A percentile compares a stretch with the other conserved stretches of the same genome.
phyloP scores from a whole-genome alignment of 352 stramenopile species.

The Peronospora destructor region DNA sequence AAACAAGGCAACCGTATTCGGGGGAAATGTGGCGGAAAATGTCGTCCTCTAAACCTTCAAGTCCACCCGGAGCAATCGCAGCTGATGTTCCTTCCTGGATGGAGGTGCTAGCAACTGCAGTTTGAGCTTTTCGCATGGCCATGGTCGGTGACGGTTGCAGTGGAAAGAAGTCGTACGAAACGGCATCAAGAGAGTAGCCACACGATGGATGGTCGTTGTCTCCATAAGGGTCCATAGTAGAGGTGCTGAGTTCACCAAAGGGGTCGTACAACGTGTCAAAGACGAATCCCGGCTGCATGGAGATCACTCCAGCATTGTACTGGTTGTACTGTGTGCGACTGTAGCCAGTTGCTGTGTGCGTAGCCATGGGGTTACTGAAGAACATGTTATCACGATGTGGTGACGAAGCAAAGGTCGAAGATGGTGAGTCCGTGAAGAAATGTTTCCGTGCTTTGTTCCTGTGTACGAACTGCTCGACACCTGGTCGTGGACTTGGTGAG shows the following conservation, averaged over 20 bases:
- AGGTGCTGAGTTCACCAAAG: slow-evolving; percentile 33
- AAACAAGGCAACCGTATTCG: slow-evolving; percentile 78
- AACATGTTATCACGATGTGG: slow-evolving; percentile 32
- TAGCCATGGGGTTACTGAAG: slow-evolving; percentile 27
- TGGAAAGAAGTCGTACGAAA: slow-evolving; percentile 49
- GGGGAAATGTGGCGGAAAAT: slow-evolving; percentile 82
- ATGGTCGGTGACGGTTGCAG: slow-evolving; percentile 43
- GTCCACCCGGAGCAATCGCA: slow-evolving; percentile 9
- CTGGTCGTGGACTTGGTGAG: slow-evolving; percentile 29
- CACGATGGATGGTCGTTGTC: slow-evolving; percentile 44
- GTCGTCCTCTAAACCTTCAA: slow-evolving; percentile 51
- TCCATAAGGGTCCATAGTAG: slow-evolving; percentile 39
- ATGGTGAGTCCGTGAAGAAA: slow-evolving; percentile 41
- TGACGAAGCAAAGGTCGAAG: slow-evolving; percentile 28
- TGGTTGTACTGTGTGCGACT: slow-evolving; percentile 23
- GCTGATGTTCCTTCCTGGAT: slow-evolving; percentile 8
- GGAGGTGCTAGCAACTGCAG: background rate
- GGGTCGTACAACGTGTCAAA: slow-evolving; percentile 42
- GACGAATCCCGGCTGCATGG: slow-evolving; percentile 21
- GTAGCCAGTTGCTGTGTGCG: slow-evolving; percentile 21
- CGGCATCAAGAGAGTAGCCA: slow-evolving; percentile 42
- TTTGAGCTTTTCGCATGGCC: slow-evolving; percentile 28
- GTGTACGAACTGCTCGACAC: slow-evolving; percentile 22
- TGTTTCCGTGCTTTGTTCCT: slow-evolving; percentile 40
- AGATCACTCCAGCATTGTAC: slow-evolving; percentile 17